These are phyloP conservation scores for Leishmania amazonensis DNA, from an alignment of 208 protist genomes.

Conservation along the genomic window DNA sequence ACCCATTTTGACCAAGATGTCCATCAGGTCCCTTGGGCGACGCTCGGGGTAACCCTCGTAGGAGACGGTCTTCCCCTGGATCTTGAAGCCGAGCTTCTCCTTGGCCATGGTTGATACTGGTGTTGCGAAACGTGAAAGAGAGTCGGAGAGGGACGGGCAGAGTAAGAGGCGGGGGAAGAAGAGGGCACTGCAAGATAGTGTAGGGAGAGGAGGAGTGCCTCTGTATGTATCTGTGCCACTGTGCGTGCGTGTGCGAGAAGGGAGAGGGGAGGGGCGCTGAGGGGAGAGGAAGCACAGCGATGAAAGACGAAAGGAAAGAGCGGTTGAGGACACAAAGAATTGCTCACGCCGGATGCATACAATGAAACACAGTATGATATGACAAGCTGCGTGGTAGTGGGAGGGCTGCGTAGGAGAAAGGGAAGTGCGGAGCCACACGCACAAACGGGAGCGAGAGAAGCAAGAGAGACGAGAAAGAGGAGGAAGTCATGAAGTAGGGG, in stretches of 20 bases:
- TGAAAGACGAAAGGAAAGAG: neutral
- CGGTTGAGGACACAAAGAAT: neutral
- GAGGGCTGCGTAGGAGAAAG: neutral
- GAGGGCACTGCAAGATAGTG: neutral
- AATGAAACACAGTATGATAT: neutral
- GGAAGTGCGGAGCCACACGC: neutral
- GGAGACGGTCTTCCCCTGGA: slow-evolving; percentile 57
- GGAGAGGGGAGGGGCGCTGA: neutral
- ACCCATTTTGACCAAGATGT: slow-evolving; percentile 78
- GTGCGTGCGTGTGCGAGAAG: neutral
- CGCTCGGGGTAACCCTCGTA: slow-evolving; percentile 75
- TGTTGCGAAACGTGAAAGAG: neutral
- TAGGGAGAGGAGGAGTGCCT: neutral
- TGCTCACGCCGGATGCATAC: neutral
- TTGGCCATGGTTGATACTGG: slow-evolving; percentile 53
- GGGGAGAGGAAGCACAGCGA: neutral
- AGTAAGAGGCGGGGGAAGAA: neutral
- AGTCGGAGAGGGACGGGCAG: neutral
- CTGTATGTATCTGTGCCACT: neutral
- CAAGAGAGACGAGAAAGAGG: slow-evolving; percentile 8
- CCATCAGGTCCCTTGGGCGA: slow-evolving; percentile 74
- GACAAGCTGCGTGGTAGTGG: neutral
- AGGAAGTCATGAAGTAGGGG: neutral
- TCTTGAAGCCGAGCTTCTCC: slow-evolving; percentile 71
- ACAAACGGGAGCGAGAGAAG: neutral